Evolutionary conservation across 2,329 filamentous ascomycete species (phyloP).

Genomic region (Sarocladium oryzae): DNA sequence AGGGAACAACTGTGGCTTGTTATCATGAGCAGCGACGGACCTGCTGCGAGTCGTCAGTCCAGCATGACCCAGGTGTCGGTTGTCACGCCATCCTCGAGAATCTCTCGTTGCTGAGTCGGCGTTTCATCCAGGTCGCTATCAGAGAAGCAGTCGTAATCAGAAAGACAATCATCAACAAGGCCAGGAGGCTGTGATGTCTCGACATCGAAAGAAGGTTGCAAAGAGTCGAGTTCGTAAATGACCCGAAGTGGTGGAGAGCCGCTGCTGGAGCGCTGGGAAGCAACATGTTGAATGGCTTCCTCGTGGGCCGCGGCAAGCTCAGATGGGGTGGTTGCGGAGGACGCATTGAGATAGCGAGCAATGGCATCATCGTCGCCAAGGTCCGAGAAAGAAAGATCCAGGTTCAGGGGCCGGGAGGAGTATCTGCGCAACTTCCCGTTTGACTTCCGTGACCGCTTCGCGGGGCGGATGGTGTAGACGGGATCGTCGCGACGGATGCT

Average conservation of each 20-base stretch:
- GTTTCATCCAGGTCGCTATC: slow-evolving; percentile 26
- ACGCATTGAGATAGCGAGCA: slow-evolving; percentile 27
- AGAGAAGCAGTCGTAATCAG: slow-evolving; percentile 31
- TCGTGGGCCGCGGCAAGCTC: slow-evolving; percentile 12
- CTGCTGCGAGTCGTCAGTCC: slow-evolving; percentile 31
- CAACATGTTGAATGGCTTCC: slow-evolving; percentile 14
- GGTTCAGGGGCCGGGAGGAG: slow-evolving; percentile 21
- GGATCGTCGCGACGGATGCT: slow-evolving; percentile 32
- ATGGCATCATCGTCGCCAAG: slow-evolving; percentile 33
- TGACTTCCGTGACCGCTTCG: slow-evolving; percentile 20
- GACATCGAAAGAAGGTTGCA: slow-evolving; percentile 25
- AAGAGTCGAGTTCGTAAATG: slow-evolving; percentile 32
- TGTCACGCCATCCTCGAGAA: slow-evolving; percentile 22
- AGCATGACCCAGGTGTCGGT: slow-evolving; percentile 36
- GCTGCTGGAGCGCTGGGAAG: slow-evolving; percentile 12
- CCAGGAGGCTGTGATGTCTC: slow-evolving; percentile 31
- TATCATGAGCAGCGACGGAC: not conserved
- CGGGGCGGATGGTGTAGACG: slow-evolving; percentile 29
- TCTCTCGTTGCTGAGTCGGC: slow-evolving; percentile 23
- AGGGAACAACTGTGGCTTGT: not conserved
- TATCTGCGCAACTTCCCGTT: slow-evolving; percentile 15
- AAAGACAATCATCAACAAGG: slow-evolving; percentile 24
- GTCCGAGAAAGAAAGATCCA: slow-evolving; percentile 37
- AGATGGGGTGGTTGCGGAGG: slow-evolving; percentile 10
- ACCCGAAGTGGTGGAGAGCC: slow-evolving; percentile 28